Evolutionary conservation across 129 eudicot genomes (phyloP).

Genomic region (Heracleum sosnowskyi): DNA sequence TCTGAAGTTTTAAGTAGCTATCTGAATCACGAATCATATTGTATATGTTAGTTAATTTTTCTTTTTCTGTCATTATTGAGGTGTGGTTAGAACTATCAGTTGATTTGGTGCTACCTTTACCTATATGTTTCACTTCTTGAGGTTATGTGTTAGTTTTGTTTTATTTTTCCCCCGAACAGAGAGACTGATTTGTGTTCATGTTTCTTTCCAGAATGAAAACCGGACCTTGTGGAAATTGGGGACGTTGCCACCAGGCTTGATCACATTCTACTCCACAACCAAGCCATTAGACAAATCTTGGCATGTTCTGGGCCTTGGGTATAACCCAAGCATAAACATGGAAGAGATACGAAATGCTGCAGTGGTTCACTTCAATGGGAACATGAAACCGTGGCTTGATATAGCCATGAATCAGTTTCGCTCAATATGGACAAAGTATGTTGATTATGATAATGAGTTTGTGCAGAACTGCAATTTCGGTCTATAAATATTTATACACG

Average conservation of each 20-base stretch:
- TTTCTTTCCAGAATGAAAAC: conserved; percentile 27
- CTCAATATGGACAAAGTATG: conserved; percentile 21
- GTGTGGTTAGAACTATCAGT: not conserved
- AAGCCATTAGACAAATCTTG: conserved; percentile 20
- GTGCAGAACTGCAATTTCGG: conserved; percentile 25
- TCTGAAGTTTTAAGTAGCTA: not conserved
- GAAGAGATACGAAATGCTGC: conserved; percentile 17
- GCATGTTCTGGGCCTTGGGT: conserved; percentile 24
- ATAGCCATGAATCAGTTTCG: conserved; percentile 22
- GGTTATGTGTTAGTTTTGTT: not conserved
- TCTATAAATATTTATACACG: conserved; percentile 12
- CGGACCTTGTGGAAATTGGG: conserved; percentile 18
- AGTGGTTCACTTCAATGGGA: conserved; percentile 20
- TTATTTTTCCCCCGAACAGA: not conserved
- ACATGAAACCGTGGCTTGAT: conserved; percentile 23
- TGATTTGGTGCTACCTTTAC: not conserved
- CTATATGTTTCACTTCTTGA: not conserved
- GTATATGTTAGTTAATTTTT: not conserved
- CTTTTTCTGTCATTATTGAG: not conserved
- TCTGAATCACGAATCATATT: no score
- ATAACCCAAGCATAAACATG: conserved; percentile 21
- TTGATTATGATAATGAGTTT: conserved; percentile 19
- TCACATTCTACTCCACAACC: conserved; percentile 16
- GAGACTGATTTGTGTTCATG: not conserved
- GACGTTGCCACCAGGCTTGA: conserved; percentile 17